Evolutionary conservation across 805 yeast genomes (phyloP).

Genomic region (Lachancea mirantina): DNA sequence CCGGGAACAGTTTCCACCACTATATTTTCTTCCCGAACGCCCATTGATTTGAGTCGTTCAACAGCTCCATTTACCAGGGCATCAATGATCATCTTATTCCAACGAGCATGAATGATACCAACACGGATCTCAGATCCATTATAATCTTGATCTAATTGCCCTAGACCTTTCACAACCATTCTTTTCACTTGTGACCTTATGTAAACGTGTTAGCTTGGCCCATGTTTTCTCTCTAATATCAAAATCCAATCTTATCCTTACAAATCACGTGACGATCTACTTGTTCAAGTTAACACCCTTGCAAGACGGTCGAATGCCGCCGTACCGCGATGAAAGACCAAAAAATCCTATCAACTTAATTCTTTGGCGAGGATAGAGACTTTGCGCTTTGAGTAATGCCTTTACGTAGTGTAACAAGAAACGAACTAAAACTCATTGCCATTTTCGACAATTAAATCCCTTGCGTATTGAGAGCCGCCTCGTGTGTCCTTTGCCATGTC

Average conservation of each 20-base stretch:
- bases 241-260: no score
- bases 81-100: conserved; percentile 76
- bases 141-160: conserved; percentile 58
- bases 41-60: conserved; percentile 48
- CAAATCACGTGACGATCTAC: no score
- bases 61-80: conserved; percentile 76
- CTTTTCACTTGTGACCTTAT: conserved; percentile 5
- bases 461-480: conserved; percentile 83
- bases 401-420: no score
- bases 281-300: no score
- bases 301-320: no score
- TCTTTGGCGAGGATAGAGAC: no score
- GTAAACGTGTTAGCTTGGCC: not conserved
- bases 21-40: conserved; percentile 73
- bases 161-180: conserved; percentile 81
- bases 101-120: conserved; percentile 92
- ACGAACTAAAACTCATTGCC: conserved; percentile 75
- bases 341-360: no score
- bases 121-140: conserved; percentile 64
- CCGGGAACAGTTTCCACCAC: conserved; percentile 87
- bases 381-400: no score
- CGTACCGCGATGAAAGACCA: no score
- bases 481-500: conserved; percentile 74
- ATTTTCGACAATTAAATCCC: conserved; percentile 66
- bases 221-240: no score